Conservation (phyloP, 1,284 basidiomycete species). For the Cryptococcus jaspeensis region DNA sequence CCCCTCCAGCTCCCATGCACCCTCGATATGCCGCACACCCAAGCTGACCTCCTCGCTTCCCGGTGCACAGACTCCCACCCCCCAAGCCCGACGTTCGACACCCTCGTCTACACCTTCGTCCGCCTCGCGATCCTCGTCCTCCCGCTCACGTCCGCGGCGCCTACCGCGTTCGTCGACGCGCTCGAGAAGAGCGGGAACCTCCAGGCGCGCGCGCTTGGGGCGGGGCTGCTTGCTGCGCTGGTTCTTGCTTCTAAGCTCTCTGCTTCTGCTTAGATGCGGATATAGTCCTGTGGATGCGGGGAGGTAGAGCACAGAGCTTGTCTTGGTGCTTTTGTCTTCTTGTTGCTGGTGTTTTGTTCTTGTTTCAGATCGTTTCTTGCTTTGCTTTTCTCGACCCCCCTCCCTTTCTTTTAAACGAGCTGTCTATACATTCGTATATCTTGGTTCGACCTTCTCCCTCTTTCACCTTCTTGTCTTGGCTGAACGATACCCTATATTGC, state of each 20-base stretch:
- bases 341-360: background rate
- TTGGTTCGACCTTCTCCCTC: too few species aligned
- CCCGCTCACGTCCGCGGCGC: constrained; percentile 46
- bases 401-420: too few species aligned
- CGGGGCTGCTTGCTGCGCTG: constrained; percentile 40
- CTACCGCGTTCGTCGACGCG: constrained; percentile 37
- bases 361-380: too few species aligned
- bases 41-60: background rate
- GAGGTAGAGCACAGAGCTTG: background rate
- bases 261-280: background rate
- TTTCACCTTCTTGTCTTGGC: too few species aligned
- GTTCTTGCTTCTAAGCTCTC: constrained; percentile 39
- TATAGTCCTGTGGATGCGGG: background rate
- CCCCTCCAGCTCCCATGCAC: background rate
- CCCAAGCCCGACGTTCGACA: constrained; percentile 38
- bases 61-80: constrained; percentile 18
- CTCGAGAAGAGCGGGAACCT: constrained; percentile 43
- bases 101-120: constrained; percentile 44
- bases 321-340: background rate
- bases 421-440: too few species aligned
- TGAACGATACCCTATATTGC: too few species aligned
- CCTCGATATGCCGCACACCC: background rate
- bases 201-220: constrained; percentile 44
- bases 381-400: too few species aligned
- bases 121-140: constrained; percentile 43